Conservation (phyloP, 2,329 filamentous ascomycete genomes). For the Aspergillus sp. region DNA sequence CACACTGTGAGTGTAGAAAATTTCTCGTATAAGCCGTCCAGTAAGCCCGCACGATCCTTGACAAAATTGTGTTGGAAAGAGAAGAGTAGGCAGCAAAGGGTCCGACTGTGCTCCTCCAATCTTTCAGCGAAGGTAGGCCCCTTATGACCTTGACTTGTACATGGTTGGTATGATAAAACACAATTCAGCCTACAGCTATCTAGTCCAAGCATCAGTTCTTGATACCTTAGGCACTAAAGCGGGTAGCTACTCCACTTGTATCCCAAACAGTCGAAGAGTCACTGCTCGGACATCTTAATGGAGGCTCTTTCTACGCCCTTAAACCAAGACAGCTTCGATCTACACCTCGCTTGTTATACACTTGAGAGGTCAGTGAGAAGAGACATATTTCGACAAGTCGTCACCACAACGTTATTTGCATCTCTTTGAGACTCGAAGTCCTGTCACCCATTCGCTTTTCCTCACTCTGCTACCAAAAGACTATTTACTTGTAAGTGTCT, state of each 20-base stretch:
- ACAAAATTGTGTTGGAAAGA: no score
- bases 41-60: no score
- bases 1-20: no score
- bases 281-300: neutral
- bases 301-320: neutral
- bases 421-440: neutral
- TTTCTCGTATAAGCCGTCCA: no score
- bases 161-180: no score
- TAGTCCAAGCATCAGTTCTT: neutral
- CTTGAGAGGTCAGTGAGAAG: no score
- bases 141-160: no score
- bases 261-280: slow-evolving; percentile 5
- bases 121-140: no score
- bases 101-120: no score
- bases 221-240: slow-evolving; percentile 14
- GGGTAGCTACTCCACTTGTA: slow-evolving; percentile 13
- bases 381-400: neutral
- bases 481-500: neutral
- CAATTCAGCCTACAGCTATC: neutral
- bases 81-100: no score
- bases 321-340: neutral
- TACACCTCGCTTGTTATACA: neutral
- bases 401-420: neutral
- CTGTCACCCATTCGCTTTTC: neutral
- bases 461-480: neutral